Evolutionary conservation across 2,329 filamentous ascomycete genomes (phyloP).

Genomic region (Sclerotinia glacialis): DNA sequence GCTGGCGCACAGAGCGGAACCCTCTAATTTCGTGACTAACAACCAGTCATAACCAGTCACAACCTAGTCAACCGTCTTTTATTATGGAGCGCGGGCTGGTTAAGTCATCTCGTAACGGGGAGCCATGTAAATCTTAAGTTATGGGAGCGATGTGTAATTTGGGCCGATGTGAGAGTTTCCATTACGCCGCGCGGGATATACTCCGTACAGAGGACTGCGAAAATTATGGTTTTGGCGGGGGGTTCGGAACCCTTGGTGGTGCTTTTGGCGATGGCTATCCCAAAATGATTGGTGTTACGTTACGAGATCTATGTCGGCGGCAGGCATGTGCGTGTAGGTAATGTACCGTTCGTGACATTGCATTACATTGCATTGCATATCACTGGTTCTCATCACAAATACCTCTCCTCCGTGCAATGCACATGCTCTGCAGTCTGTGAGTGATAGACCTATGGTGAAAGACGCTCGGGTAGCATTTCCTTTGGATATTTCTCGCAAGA

Average conservation of each 20-base stretch:
- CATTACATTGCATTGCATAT: constrained; percentile 14
- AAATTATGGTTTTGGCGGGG: neutral
- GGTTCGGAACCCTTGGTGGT: no score
- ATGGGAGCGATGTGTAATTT: neutral
- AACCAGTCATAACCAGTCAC: neutral
- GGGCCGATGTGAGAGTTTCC: neutral
- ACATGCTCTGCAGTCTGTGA: neutral
- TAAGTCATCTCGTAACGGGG: neutral
- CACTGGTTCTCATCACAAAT: constrained; percentile 4
- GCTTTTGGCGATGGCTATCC: neutral
- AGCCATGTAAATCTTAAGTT: constrained; percentile 3
- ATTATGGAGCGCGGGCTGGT: neutral
- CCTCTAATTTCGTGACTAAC: neutral
- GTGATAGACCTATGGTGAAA: neutral
- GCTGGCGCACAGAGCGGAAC: constrained; percentile 10
- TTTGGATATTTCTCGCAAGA: neutral
- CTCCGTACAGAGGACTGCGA: neutral
- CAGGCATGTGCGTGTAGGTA: neutral
- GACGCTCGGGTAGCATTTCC: constrained; percentile 1
- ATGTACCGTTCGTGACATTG: constrained; percentile 1
- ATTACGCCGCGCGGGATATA: neutral
- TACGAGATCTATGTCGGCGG: constrained; percentile 12
- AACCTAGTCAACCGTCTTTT: neutral
- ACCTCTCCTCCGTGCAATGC: no score
- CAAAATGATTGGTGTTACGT: constrained; percentile 13